These are phyloP conservation scores for Spencermartinsiella europaea DNA, from an alignment of 805 yeast species.

Conservation along the genomic window DNA sequence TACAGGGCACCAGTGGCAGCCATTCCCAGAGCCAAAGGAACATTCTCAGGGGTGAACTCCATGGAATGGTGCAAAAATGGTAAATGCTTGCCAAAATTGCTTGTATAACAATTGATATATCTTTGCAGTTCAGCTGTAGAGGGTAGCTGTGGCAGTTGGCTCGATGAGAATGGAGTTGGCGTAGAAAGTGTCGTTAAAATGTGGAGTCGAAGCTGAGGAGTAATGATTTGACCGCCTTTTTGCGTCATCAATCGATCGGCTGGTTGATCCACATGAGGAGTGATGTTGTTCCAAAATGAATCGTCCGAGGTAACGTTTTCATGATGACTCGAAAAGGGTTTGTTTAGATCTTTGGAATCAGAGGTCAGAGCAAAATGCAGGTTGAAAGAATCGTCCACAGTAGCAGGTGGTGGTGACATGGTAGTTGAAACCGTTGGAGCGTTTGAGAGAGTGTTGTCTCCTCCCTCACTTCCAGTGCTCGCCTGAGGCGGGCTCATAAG, in stretches of 20 bases:
- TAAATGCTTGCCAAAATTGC: conserved; percentile 74
- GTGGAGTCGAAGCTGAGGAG: conserved; percentile 27
- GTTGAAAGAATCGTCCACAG: conserved; percentile 1
- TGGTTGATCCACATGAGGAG: background rate
- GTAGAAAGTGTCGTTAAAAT: conserved; percentile 26
- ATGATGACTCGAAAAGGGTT: background rate
- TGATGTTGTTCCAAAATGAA: conserved; percentile 5
- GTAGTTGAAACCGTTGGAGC: conserved; percentile 5
- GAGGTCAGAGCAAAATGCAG: background rate
- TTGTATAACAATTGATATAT: conserved; percentile 67
- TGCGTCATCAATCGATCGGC: background rate
- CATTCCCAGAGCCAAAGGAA: conserved; percentile 71
- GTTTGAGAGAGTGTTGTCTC: conserved; percentile 1
- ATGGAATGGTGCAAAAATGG: conserved; percentile 77
- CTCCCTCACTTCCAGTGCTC: conserved; percentile 1
- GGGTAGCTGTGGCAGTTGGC: conserved; percentile 51
- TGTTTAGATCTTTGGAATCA: background rate
- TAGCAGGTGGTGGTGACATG: conserved; percentile 3
- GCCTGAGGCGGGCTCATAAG: conserved; percentile 9
- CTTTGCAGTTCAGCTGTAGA: conserved; percentile 68
- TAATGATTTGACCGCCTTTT: conserved; percentile 19
- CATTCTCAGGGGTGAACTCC: conserved; percentile 44
- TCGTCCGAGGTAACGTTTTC: conserved; percentile 2
- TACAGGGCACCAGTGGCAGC: conserved; percentile 87
- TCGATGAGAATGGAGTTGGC: conserved; percentile 32